Evolutionary conservation across 2,329 filamentous ascomycete species (phyloP).

Genomic region (Aspergillus phoenicis): DNA sequence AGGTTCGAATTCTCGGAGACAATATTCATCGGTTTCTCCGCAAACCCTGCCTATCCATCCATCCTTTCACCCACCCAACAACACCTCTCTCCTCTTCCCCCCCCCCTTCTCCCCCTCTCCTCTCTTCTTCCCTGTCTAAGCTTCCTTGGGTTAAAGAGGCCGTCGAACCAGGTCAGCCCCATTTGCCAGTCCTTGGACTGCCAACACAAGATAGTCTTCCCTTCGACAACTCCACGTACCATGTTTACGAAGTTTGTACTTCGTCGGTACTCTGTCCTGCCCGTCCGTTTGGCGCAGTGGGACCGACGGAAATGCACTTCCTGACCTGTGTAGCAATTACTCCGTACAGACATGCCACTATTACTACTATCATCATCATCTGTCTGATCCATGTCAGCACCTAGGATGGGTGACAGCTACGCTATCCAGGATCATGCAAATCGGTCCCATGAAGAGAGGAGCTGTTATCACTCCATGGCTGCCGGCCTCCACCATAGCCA

Average conservation of each 20-base stretch:
- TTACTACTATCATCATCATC: background rate
- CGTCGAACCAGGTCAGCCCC: background rate
- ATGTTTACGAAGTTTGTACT: background rate
- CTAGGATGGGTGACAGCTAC: conserved; percentile 7
- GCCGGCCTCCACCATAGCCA: background rate
- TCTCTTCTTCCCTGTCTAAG: background rate
- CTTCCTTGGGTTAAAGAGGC: background rate
- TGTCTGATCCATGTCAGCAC: background rate
- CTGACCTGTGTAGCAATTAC: conserved; percentile 3
- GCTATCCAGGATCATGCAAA: conserved; percentile 4
- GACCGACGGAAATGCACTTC: conserved; percentile 11
- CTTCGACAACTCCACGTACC: conserved; percentile 2
- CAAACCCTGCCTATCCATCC: conserved; percentile 21
- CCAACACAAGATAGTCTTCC: background rate
- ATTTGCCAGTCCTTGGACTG: background rate
- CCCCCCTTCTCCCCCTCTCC: background rate
- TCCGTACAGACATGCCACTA: background rate
- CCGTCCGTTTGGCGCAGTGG: conserved; percentile 8
- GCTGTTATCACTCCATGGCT: background rate
- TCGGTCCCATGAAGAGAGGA: conserved; percentile 5
- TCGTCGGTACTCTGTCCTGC: conserved; percentile 4
- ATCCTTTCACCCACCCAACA: background rate
- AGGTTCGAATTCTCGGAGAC: conserved; percentile 21
- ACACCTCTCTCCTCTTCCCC: too few species aligned
- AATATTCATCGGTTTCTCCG: conserved; percentile 17